Evolutionary conservation across 305 asterid species (phyloP).

Genomic region (Fraxinus sp.): DNA sequence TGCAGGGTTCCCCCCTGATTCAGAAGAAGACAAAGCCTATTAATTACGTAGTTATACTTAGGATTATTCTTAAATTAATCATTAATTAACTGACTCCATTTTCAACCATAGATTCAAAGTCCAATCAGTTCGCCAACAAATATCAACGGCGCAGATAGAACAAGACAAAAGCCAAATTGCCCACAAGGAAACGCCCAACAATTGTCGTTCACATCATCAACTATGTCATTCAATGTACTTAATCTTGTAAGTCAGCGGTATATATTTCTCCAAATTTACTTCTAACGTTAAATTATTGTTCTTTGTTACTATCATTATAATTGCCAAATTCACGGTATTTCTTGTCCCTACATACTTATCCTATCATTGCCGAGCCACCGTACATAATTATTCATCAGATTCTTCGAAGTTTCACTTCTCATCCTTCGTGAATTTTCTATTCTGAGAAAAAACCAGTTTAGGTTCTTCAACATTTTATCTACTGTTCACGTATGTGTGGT

Average conservation of each 20-base stretch:
- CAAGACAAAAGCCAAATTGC: slow-evolving; percentile 13
- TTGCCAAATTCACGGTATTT: slow-evolving; percentile 12
- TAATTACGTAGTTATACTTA: background rate
- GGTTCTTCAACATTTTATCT: background rate
- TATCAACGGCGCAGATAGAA: slow-evolving; percentile 29
- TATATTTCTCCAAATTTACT: slow-evolving; percentile 7
- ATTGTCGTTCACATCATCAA: slow-evolving; percentile 3
- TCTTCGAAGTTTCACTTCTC: slow-evolving; percentile 34
- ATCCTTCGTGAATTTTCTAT: background rate
- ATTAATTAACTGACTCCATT: background rate
- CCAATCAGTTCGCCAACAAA: slow-evolving; percentile 12
- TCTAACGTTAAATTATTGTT: slow-evolving; percentile 17
- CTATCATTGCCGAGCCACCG: slow-evolving; percentile 16
- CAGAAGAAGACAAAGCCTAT: background rate
- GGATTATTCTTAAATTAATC: background rate
- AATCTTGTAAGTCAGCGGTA: slow-evolving; percentile 22
- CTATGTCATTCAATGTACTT: background rate
- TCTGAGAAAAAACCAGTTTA: slow-evolving; percentile 9
- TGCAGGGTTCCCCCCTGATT: no score
- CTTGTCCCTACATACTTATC: background rate
- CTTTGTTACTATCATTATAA: background rate
- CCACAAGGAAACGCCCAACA: slow-evolving; percentile 19
- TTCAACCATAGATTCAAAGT: slow-evolving; percentile 25
- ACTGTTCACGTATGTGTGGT: slow-evolving; percentile 7
- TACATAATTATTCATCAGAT: slow-evolving; percentile 23